Evolutionary conservation across 768 basidiomycete genomes (phyloP).

Genomic region (Tylopilus felleus): DNA sequence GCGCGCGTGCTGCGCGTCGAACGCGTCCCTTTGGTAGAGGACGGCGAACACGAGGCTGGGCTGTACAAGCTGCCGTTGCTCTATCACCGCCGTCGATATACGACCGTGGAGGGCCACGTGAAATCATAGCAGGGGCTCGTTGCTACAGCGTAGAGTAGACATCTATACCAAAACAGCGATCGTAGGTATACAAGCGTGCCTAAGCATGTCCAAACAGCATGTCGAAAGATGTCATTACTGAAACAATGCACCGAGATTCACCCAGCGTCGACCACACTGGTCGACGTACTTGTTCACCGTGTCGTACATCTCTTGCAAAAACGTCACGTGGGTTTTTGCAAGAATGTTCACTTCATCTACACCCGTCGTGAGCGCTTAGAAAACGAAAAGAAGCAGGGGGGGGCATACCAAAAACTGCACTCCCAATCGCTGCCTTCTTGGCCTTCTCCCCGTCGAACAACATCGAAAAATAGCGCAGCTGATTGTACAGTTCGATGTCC

Average conservation of each 20-base stretch:
- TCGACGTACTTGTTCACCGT: slow-evolving; percentile 80
- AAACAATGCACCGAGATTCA: slow-evolving; percentile 79
- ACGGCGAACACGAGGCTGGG: slow-evolving; percentile 4
- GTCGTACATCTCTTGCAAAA: slow-evolving; percentile 50
- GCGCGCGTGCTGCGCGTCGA: slow-evolving; percentile 70
- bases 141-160: not conserved
- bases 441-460: slow-evolving; percentile 76
- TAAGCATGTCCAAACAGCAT: not conserved
- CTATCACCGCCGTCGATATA: slow-evolving; percentile 61
- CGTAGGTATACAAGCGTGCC: slow-evolving; percentile 2
- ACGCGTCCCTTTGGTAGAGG: slow-evolving; percentile 31
- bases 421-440: slow-evolving; percentile 47
- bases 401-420: slow-evolving; percentile 39
- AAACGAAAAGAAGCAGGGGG: not conserved
- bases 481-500: slow-evolving; percentile 83
- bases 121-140: not conserved
- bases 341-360: slow-evolving; percentile 45
- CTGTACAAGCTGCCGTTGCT: slow-evolving; percentile 51
- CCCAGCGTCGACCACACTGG: slow-evolving; percentile 86
- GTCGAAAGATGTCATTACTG: slow-evolving; percentile 53
- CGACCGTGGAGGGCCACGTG: slow-evolving; percentile 40
- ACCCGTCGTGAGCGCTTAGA: not conserved
- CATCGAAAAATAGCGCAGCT: slow-evolving; percentile 77
- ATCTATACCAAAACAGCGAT: slow-evolving; percentile 7
- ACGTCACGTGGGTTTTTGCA: slow-evolving; percentile 43